Evolutionary conservation across 2,329 filamentous ascomycete genomes (phyloP).

Genomic region (Lasiodiplodia theobromae): DNA sequence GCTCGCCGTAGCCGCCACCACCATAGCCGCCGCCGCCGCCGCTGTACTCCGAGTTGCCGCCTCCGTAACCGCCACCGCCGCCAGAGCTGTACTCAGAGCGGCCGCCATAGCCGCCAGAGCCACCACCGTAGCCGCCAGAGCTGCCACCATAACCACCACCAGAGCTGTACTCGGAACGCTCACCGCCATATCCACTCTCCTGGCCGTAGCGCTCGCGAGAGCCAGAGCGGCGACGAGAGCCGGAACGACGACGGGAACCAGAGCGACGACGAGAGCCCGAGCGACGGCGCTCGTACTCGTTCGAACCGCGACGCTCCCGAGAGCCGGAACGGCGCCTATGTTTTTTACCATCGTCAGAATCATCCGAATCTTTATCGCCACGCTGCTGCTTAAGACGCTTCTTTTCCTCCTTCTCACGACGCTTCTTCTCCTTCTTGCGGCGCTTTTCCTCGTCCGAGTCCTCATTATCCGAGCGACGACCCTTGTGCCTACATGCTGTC

Average conservation of each 20-base stretch:
- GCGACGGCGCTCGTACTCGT: constrained; percentile 15
- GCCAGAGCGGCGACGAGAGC: background rate
- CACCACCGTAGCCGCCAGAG: constrained; percentile 18
- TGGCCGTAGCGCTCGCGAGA: constrained; percentile 13
- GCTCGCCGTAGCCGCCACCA: constrained; percentile 30
- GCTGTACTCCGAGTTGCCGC: constrained; percentile 29
- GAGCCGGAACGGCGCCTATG: constrained; percentile 30
- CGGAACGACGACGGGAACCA: constrained; percentile 2
- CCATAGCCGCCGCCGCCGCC: constrained; percentile 32
- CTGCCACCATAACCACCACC: constrained; percentile 17
- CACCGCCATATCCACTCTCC: constrained; percentile 30
- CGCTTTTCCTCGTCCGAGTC: constrained; percentile 39
- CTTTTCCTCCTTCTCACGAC: constrained; percentile 51
- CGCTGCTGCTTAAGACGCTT: constrained; percentile 47
- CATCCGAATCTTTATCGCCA: constrained; percentile 13
- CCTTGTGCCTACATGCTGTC: constrained; percentile 39
- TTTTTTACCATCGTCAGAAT: constrained; percentile 14
- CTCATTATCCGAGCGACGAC: constrained; percentile 41
- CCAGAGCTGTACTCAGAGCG: constrained; percentile 7
- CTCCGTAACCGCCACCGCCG: constrained; percentile 26
- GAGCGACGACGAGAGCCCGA: constrained; percentile 8
- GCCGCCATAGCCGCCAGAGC: constrained; percentile 30
- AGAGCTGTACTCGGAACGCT: constrained; percentile 11
- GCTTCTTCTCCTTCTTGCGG: constrained; percentile 44
- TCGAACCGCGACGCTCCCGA: constrained; percentile 28